Conservation (phyloP, 2,329 filamentous ascomycete species). For the Clathrospora elynae region DNA sequence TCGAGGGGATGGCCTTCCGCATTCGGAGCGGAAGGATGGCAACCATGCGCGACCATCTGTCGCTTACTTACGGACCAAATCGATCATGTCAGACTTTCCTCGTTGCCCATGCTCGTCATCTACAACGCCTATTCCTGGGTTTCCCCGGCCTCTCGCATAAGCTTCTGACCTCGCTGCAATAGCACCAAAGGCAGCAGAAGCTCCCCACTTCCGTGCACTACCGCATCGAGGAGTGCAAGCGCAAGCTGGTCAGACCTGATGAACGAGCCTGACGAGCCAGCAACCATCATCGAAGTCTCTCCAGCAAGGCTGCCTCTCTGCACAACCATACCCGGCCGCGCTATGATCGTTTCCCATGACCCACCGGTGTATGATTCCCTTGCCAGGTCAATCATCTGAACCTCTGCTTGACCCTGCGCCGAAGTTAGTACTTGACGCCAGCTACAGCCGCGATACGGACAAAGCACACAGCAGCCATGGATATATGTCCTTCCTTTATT, state of each 20-base stretch:
- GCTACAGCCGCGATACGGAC: neutral
- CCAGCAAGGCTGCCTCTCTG: constrained; percentile 13
- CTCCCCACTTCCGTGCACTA: constrained; percentile 19
- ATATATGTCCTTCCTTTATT: constrained; percentile 10
- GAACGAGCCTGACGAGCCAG: constrained; percentile 18
- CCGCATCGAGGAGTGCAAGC: constrained; percentile 18
- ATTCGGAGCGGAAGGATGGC: neutral
- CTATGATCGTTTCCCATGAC: constrained; percentile 22
- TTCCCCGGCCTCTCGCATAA: neutral
- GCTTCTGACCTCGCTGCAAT: constrained; percentile 13
- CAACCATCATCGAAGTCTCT: constrained; percentile 15
- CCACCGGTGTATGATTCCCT: constrained; percentile 7
- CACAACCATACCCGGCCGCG: constrained; percentile 19
- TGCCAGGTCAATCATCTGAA: constrained; percentile 22
- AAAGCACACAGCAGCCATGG: neutral
- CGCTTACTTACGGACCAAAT: constrained; percentile 5
- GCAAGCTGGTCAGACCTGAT: constrained; percentile 27
- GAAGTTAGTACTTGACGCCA: constrained; percentile 1
- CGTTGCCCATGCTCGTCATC: neutral
- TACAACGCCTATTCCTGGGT: neutral
- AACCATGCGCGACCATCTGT: constrained; percentile 6
- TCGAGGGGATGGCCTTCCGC: neutral
- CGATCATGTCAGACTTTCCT: constrained; percentile 3
- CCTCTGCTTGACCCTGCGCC: constrained; percentile 16
- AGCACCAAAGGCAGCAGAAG: constrained; percentile 14